Percentiles rank a stretch among this genome's conserved stretches.
These are phyloP conservation scores for Mortierella sp. DNA, from an alignment of 371 early-diverging fungal genomes.

Conservation along the genomic window DNA sequence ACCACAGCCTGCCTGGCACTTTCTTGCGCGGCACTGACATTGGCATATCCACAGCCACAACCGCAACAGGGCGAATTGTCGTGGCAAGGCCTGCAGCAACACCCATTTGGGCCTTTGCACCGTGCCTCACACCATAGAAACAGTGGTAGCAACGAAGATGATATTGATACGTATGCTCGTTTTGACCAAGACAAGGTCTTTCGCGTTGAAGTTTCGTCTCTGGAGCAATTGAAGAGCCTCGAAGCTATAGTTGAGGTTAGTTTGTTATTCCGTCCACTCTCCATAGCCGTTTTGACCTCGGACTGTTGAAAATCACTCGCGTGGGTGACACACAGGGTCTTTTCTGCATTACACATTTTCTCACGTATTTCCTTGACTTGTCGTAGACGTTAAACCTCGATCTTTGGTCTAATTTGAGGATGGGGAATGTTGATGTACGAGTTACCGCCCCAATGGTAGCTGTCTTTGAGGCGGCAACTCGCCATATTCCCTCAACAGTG, in stretches of 20 bases:
- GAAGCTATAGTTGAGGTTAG: conserved; percentile 40
- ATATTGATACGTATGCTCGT: conserved; percentile 30
- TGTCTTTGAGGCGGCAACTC: conserved; percentile 4
- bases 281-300: neutral
- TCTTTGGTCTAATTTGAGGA: conserved; percentile 47
- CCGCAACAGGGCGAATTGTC: conserved; percentile 3
- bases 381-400: conserved; percentile 44
- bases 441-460: conserved; percentile 22
- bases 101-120: conserved; percentile 2
- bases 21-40: conserved; percentile 25
- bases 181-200: conserved; percentile 44
- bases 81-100: conserved; percentile 20
- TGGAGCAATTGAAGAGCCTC: conserved; percentile 32
- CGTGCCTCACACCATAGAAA: conserved; percentile 5
- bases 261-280: neutral
- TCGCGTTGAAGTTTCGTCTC: conserved; percentile 37
- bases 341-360: neutral
- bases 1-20: conserved; percentile 27
- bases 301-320: neutral
- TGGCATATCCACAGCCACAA: conserved; percentile 28
- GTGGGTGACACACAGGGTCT: neutral
- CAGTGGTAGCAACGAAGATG: conserved; percentile 2
- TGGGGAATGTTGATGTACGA: conserved; percentile 52
- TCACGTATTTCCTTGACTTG: neutral
- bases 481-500: conserved; percentile 26